These are phyloP conservation scores for Alternaria arbusti DNA, from an alignment of 2,329 filamentous ascomycete species.

Conservation along the genomic window DNA sequence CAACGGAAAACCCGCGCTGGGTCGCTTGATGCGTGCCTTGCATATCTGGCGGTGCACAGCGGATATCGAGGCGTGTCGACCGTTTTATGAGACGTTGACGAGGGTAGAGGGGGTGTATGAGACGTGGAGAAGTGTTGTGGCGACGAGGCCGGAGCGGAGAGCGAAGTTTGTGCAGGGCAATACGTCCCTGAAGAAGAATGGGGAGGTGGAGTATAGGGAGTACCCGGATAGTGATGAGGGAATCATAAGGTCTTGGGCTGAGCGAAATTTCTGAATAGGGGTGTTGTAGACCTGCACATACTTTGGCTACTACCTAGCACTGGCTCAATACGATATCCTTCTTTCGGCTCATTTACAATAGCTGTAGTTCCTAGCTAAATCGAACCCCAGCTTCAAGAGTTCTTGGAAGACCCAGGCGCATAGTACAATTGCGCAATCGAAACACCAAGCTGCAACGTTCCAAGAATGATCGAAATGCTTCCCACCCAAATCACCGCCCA, in stretches of 20 bases:
- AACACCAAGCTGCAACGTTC: no score
- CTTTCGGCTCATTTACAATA: no score
- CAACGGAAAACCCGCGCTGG: neutral
- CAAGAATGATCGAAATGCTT: no score
- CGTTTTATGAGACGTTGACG: neutral
- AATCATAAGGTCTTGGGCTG: neutral
- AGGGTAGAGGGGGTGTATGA: neutral
- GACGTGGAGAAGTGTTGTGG: neutral
- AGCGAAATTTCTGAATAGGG: no score
- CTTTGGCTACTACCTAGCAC: no score
- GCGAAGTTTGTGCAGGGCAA: neutral
- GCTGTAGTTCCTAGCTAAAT: no score
- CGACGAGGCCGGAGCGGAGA: neutral
- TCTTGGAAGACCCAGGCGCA: no score
- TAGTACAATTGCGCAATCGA: no score
- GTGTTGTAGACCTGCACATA: no score
- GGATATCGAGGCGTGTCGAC: neutral
- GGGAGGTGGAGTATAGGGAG: neutral
- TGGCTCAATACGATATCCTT: no score
- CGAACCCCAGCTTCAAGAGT: no score
- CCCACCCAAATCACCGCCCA: no score
- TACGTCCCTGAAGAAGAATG: neutral
- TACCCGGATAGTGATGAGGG: neutral
- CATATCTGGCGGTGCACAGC: neutral
- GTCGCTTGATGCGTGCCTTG: neutral